A percentile compares a stretch with the other conserved stretches of the same genome.
Evolutionary conservation across 2,329 filamentous ascomycete genomes (phyloP).

Genomic region (Tolypocladium endophyticum): DNA sequence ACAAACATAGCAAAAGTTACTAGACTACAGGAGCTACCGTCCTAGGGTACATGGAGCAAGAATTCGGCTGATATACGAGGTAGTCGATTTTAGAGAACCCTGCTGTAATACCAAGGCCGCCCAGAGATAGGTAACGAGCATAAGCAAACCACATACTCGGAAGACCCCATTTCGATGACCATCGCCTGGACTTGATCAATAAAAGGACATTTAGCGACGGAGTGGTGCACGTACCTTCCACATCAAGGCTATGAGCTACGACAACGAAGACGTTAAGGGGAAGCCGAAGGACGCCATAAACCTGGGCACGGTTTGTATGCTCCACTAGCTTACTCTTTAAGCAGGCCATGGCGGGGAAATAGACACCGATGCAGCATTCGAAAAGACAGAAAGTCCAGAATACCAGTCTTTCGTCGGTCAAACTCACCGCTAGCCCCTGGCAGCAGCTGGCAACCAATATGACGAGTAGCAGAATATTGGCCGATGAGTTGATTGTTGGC

Average conservation of each 20-base stretch:
- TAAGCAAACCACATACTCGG: neutral
- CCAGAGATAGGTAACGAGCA: neutral
- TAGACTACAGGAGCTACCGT: too few species aligned
- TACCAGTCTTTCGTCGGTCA: neutral
- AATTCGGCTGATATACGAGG: too few species aligned
- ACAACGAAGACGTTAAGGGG: neutral
- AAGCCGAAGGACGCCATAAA: neutral
- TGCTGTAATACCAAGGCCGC: too few species aligned
- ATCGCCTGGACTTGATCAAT: neutral
- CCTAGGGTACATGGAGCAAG: too few species aligned
- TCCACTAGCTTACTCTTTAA: neutral
- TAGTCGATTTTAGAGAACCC: too few species aligned
- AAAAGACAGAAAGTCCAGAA: neutral
- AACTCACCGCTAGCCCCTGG: neutral
- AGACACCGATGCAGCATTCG: neutral
- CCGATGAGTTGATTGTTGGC: neutral
- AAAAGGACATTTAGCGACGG: neutral
- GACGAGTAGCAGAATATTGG: neutral
- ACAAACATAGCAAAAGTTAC: too few species aligned
- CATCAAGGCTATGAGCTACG: neutral
- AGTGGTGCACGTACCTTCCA: neutral
- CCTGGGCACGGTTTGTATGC: neutral
- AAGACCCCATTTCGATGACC: neutral
- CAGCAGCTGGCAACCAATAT: neutral
- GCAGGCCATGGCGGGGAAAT: neutral